Evolutionary conservation across 192 early-diverging fungal species (phyloP), one percentile per base, ranked within the genome.

Genomic region (Coemansia sp.): DNA sequence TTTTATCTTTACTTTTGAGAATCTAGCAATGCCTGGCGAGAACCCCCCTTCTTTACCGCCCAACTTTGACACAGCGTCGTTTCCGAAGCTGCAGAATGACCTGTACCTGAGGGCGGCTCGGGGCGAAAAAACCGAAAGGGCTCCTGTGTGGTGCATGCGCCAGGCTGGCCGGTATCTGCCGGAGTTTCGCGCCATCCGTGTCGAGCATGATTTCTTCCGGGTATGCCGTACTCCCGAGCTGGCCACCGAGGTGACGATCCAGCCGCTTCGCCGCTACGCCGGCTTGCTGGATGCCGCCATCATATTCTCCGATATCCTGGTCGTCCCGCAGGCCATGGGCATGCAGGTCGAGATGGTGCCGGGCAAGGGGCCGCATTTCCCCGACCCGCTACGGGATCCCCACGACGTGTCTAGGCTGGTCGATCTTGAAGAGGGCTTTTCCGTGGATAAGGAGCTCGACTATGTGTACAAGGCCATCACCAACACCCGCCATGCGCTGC

Each of bases 241-340:
- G 28, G 96, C 94, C 10, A 91, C 90, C 55, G 82, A 90, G 57
- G 86, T 99, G n/a, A 99, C 96, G 5, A 63, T 99, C 38, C 94
- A 99, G 82, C 96, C 96, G 42, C 88, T 99, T 69, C 88, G 93
- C 53, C 88, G 94, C 36, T 99, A 92, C 72, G 83, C 61, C 7
- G 89, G 84, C 1, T 84, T 96, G 13, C 81, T 99, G 38, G 94
- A 96, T 62, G 94, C 94, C 3, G 89, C 94, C 6, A 99, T 99
- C 68, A 99, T 99, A 63, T 99, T 99, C 70, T 94, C 91, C 0
- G 96, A 99, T 80, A 99, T 99, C 64, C 78, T 99, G 23, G 94
- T 97, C 26, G 84, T 99, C 35, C 96, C 96, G 23, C 96, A 99
- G 66, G 94, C 96, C 15, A 74, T 99, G 81, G 96, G 96, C 1